Percentiles rank a stretch among this genome's conserved stretches.
phyloP scores from a whole-genome alignment of 2,329 filamentous ascomycete species.

The Colletotrichum brevisporum region DNA sequence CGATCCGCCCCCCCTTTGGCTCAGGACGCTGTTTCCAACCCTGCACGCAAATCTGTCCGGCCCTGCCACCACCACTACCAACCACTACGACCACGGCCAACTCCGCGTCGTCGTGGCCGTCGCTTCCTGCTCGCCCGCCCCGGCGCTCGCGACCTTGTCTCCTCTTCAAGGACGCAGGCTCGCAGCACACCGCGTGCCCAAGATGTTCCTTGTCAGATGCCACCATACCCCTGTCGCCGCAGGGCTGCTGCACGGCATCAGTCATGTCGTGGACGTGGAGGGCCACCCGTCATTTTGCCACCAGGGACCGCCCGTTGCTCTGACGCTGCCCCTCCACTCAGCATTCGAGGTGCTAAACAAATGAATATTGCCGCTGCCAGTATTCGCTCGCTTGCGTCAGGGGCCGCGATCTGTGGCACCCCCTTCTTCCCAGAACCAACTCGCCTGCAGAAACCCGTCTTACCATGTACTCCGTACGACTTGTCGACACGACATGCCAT shows the following conservation, averaged over 20 bases:
- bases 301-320: conserved; percentile 29
- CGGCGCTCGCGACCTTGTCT: not conserved
- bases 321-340: not conserved
- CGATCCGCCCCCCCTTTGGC: conserved; percentile 7
- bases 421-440: conserved; percentile 8
- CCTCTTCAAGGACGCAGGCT: not conserved
- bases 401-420: conserved; percentile 18
- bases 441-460: conserved; percentile 1
- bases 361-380: conserved; percentile 1
- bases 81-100: too few species aligned
- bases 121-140: not conserved
- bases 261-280: conserved; percentile 8
- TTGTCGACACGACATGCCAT: too few species aligned
- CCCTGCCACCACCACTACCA: not conserved
- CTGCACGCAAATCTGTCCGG: conserved; percentile 10
- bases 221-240: conserved; percentile 13
- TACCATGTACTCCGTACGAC: not conserved
- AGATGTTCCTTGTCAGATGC: conserved; percentile 1
- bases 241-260: conserved; percentile 26
- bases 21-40: conserved; percentile 12
- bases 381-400: conserved; percentile 11
- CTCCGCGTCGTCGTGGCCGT: not conserved
- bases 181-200: not conserved
- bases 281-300: conserved; percentile 28
- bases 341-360: not conserved